Evolutionary conservation across 208 protist genomes (phyloP).

Genomic region (Crithidia brevicula): DNA sequence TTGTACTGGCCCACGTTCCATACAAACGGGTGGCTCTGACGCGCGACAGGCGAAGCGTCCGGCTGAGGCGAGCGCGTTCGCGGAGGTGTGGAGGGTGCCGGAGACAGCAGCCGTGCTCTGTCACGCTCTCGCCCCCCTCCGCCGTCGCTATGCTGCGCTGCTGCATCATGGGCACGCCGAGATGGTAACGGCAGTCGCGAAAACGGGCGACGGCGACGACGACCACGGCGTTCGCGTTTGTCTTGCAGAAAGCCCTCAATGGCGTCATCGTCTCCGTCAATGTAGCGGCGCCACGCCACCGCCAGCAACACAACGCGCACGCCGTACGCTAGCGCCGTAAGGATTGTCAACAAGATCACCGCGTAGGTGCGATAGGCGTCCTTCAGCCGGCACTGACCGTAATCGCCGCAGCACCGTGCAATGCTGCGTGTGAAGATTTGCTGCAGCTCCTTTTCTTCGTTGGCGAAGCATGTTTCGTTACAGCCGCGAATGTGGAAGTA

Average conservation of each 20-base stretch:
- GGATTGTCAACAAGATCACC: slow-evolving; percentile 42
- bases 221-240: background rate
- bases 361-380: slow-evolving; percentile 54
- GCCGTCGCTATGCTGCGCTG: too few relatives aligned
- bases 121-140: too few relatives aligned
- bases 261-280: slow-evolving; percentile 35
- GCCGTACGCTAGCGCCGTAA: slow-evolving; percentile 33
- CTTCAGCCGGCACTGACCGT: slow-evolving; percentile 56
- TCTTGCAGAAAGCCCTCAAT: slow-evolving; percentile 29
- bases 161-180: too few relatives aligned
- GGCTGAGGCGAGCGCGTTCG: background rate
- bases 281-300: slow-evolving; percentile 36
- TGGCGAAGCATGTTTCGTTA: slow-evolving; percentile 38
- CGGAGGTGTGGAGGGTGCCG: background rate
- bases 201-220: too few relatives aligned
- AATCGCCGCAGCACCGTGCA: slow-evolving; percentile 50
- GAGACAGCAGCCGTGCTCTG: too few relatives aligned
- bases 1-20: slow-evolving; percentile 13
- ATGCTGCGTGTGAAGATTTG: slow-evolving; percentile 21
- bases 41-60: too few relatives aligned
- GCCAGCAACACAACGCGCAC: slow-evolving; percentile 39
- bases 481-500: slow-evolving; percentile 40
- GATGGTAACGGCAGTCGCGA: too few relatives aligned
- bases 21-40: too few relatives aligned
- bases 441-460: slow-evolving; percentile 1